Evolutionary conservation across 2,329 filamentous ascomycete genomes (phyloP), one percentile per base, ranked within the genome.

Genomic region (Mycogone perniciosa): DNA sequence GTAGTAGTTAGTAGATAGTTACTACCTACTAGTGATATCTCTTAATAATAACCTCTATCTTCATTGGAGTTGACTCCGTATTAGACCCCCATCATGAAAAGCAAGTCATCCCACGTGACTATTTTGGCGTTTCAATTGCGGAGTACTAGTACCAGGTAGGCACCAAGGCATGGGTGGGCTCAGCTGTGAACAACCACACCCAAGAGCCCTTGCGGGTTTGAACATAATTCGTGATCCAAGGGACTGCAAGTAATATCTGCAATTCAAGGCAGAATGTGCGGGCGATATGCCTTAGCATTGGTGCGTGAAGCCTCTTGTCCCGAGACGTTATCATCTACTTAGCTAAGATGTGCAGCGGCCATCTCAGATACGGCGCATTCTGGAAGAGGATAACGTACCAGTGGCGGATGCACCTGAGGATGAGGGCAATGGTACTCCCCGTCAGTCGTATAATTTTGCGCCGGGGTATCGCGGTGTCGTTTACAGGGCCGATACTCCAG

Each of bases 361-460:
- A 34, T 85, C 84, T 27, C 85, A 89, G 64, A 78, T 96, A 52
- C 85, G 86, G 47, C 79, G 76, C 50, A 83, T 86, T 65, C 74
- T 96, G 6, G 78, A 88, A 60, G 77, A 89, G 34, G 79, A 89
- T 59, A 76, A 85, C 54, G 88, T 95, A 81, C 79, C 77, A 2
- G 82, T 89, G 3, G 76, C 85, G 51, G 81, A 89, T 51, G 82
- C 80, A 1, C 88, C 88, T 0, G 78, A 80, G 4, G 88, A 95
- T 59, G 81, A 88, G 13, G 79, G 66, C 50, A 77, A 85, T 11
- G 65, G 61, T 2, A 70, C 73, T 1, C 80, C 81, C 1, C 80
- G 87, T 35, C 86, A 89, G 63, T 89, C 81, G 34, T 96, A 95
- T 72, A 97, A 97, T 66, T 95, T 99, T 64, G 89, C 92, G 0